Evolutionary conservation across 2,329 filamentous ascomycete species (phyloP).

Genomic region (Magnaporthiopsis rhizophila): DNA sequence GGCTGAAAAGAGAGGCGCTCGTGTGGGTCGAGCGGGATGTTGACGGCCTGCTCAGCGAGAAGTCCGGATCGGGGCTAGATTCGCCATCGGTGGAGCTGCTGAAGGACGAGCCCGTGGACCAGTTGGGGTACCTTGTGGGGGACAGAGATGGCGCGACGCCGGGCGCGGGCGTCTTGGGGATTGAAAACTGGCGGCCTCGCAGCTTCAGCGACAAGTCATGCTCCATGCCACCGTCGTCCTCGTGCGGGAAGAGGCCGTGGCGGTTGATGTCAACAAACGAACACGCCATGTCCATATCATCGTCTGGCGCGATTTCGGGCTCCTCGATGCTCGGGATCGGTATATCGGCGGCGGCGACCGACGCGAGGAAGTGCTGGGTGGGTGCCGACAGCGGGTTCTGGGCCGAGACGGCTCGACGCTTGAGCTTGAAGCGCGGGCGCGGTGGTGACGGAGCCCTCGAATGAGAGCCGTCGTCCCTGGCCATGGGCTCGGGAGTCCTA

Average conservation of each 20-base stretch:
- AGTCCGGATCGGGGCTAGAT: constrained; percentile 50
- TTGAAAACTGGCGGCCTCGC: constrained; percentile 34
- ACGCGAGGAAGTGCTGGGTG: constrained; percentile 59
- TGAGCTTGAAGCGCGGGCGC: constrained; percentile 45
- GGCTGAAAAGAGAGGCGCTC: constrained; percentile 48
- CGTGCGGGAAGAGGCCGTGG: neutral
- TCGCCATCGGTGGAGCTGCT: constrained; percentile 40
- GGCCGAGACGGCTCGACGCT: constrained; percentile 42
- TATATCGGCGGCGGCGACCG: constrained; percentile 56
- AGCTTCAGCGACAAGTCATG: constrained; percentile 18
- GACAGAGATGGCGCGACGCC: constrained; percentile 34
- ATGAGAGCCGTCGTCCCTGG: constrained; percentile 3
- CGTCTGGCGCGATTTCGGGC: constrained; percentile 30
- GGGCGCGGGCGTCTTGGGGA: constrained; percentile 52
- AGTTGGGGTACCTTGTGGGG: constrained; percentile 45
- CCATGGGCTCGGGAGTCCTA: constrained; percentile 7
- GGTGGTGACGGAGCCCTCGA: constrained; percentile 38
- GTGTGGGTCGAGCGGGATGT: constrained; percentile 53
- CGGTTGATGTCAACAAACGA: neutral
- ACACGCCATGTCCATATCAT: constrained; percentile 10
- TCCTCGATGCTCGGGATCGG: constrained; percentile 59
- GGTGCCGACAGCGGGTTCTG: constrained; percentile 37
- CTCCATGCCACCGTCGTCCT: constrained; percentile 5
- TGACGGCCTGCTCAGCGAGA: constrained; percentile 45
- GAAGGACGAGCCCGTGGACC: constrained; percentile 48